These are phyloP conservation scores for Mitragyna speciosa DNA, from an alignment of 257 asterid species.

Conservation along the genomic window DNA sequence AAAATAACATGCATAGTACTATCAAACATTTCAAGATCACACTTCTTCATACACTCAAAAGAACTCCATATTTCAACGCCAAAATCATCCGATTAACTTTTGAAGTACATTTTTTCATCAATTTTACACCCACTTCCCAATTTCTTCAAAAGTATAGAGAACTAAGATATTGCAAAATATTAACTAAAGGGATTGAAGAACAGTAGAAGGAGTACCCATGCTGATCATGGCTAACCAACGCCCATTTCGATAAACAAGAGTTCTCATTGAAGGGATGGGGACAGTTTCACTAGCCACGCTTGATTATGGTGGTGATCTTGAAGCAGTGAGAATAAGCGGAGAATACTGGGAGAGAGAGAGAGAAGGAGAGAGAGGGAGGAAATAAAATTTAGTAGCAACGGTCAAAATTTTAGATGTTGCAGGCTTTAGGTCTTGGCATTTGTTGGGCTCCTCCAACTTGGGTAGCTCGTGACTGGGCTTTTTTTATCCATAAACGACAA, in stretches of 20 bases:
- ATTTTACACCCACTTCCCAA: background rate
- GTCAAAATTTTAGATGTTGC: too few relatives aligned
- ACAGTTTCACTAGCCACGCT: conserved; percentile 55
- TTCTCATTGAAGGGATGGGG: conserved; percentile 69
- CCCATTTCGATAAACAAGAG: conserved; percentile 98
- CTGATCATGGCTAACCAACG: conserved; percentile 98
- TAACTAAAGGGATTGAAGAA: background rate
- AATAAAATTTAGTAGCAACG: too few relatives aligned
- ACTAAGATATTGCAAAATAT: background rate
- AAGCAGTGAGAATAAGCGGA: conserved; percentile 23
- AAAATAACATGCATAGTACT: background rate
- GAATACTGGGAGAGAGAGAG: conserved; percentile 22
- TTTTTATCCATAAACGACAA: too few relatives aligned
- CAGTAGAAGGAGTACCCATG: conserved; percentile 57
- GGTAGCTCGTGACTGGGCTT: too few relatives aligned
- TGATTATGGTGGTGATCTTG: conserved; percentile 15
- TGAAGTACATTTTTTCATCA: background rate
- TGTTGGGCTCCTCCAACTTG: too few relatives aligned
- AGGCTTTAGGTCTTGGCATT: too few relatives aligned
- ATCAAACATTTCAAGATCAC: background rate
- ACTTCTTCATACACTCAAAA: background rate
- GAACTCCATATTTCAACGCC: background rate
- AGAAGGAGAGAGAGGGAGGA: background rate
- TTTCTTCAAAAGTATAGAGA: background rate
- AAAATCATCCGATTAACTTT: background rate